Conservation (phyloP, 2,329 filamentous ascomycete species). For the Verticillium albo-atrum region DNA sequence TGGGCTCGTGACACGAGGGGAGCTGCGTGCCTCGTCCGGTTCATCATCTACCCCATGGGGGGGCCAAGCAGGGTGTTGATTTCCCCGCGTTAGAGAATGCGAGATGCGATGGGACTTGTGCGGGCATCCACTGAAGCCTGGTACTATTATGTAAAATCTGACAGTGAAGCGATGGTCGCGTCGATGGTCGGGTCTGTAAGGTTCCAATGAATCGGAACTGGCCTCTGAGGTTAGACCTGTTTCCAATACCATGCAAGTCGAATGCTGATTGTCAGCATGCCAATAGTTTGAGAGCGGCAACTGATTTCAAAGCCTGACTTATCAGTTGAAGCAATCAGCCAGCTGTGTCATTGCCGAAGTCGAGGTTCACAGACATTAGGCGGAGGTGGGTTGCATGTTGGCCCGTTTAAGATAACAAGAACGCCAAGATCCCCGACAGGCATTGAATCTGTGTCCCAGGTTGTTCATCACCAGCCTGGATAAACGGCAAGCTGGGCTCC, state of each 20-base stretch:
- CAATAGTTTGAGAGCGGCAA: no score
- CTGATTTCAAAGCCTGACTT: no score
- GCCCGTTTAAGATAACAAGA: not conserved
- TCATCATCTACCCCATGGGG: not conserved
- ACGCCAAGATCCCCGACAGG: not conserved
- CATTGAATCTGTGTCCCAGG: not conserved
- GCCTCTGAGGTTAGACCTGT: no score
- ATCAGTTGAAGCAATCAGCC: no score
- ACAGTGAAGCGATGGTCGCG: not conserved
- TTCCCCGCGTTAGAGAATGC: not conserved
- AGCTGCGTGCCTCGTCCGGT: not conserved
- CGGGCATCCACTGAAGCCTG: not conserved
- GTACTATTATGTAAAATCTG: not conserved
- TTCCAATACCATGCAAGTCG: no score
- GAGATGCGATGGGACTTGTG: not conserved
- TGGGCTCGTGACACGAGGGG: not conserved
- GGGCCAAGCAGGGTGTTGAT: not conserved
- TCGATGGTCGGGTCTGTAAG: not conserved
- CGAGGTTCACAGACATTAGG: no score
- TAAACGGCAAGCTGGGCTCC: not conserved
- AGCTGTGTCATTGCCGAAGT: no score
- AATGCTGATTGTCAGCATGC: no score
- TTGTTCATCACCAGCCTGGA: not conserved
- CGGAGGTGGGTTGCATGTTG: no score
- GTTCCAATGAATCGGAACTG: not conserved